phyloP scores from a whole-genome alignment of 352 stramenopile genomes.

The Thalassiosira delicatula region DNA sequence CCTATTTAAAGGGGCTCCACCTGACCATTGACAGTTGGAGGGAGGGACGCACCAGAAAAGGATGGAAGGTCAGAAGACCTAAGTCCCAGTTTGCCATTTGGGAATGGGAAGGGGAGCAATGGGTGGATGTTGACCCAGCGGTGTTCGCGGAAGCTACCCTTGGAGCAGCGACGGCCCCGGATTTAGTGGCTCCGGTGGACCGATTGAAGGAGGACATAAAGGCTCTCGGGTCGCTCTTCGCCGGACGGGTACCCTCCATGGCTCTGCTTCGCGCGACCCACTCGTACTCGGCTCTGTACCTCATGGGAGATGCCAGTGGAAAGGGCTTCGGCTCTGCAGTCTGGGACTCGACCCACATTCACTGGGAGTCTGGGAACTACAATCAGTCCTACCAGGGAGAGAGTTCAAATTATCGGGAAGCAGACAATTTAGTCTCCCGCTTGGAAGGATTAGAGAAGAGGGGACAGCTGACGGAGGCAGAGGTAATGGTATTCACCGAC shows the following conservation, averaged over 20 bases:
- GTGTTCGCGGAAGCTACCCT: too few relatives aligned
- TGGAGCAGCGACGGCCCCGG: background rate
- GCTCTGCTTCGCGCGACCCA: too few relatives aligned
- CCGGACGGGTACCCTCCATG: too few relatives aligned
- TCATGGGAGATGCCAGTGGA: background rate
- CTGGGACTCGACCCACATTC: background rate
- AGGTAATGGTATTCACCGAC: conserved; percentile 75
- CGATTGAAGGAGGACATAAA: background rate
- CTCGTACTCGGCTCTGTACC: too few relatives aligned
- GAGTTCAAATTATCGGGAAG: conserved; percentile 59
- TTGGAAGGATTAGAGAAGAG: conserved; percentile 23
- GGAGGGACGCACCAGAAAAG: conserved; percentile 18
- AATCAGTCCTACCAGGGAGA: background rate
- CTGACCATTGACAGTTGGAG: conserved; percentile 53
- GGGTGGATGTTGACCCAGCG: too few relatives aligned
- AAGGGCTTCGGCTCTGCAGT: background rate
- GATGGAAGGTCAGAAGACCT: background rate
- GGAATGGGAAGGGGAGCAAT: background rate
- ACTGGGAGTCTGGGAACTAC: background rate
- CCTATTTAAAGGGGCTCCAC: conserved; percentile 54
- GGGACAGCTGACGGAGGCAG: conserved; percentile 23
- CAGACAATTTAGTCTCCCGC: conserved; percentile 57
- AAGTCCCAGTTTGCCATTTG: background rate
- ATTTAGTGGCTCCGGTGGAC: background rate
- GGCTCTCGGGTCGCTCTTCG: too few relatives aligned